These are phyloP conservation scores for Chiua sp. DNA, from an alignment of 1,284 basidiomycete species.

Conservation along the genomic window DNA sequence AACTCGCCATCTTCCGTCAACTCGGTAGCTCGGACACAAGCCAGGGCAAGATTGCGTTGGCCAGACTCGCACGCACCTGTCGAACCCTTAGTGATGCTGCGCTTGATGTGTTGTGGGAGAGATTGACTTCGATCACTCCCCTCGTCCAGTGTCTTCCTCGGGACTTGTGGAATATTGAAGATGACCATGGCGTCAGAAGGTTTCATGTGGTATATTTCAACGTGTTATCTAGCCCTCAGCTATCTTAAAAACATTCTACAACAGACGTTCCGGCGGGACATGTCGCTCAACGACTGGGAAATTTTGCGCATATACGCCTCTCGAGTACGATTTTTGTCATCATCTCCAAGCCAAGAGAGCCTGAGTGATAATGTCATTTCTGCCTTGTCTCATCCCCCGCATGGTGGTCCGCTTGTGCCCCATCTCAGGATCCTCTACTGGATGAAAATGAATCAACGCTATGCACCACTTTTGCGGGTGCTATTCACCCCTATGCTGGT, in stretches of 20 bases:
- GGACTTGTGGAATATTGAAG: background rate
- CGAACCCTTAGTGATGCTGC: background rate
- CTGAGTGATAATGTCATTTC: background rate
- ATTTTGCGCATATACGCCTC: background rate
- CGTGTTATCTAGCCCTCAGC: background rate
- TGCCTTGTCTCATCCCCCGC: background rate
- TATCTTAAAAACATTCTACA: no score
- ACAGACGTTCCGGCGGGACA: background rate
- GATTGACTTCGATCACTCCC: background rate
- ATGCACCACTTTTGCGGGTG: no score
- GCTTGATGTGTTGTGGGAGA: background rate
- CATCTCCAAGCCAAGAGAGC: background rate
- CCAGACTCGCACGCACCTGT: background rate
- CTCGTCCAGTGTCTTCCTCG: background rate
- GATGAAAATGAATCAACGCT: background rate
- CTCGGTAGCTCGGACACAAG: background rate
- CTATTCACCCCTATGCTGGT: no score
- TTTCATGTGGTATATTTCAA: background rate
- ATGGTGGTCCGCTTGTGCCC: background rate
- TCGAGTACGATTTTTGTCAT: background rate
- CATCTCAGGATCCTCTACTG: background rate
- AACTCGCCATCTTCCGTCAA: background rate
- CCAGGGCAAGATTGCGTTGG: background rate
- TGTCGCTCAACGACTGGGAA: background rate
- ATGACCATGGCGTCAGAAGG: no score